Percentiles rank a stretch among this genome's conserved stretches.
Conservation (phyloP, 83 land plant species). For the Thuja plicata region DNA sequence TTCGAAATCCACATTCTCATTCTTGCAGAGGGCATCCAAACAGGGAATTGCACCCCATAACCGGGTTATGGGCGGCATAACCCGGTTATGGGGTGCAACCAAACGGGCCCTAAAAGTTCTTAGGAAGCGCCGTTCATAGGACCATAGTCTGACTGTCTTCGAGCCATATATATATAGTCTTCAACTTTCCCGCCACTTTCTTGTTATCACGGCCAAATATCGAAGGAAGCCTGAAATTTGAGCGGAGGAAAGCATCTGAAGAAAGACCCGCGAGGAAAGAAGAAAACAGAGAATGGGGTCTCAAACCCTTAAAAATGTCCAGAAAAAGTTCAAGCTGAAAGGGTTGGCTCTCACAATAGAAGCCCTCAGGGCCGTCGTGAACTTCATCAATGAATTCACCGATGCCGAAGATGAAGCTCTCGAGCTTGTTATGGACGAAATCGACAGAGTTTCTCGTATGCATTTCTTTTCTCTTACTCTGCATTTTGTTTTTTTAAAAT, state of each 20-base stretch:
- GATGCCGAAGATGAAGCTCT: slow-evolving; percentile 76
- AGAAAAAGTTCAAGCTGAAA: slow-evolving; percentile 64
- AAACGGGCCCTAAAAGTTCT: too few relatives aligned
- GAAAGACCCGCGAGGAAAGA: background rate
- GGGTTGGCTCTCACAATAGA: slow-evolving; percentile 72
- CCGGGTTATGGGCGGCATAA: too few relatives aligned
- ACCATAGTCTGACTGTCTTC: too few relatives aligned
- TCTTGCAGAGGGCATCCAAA: too few relatives aligned
- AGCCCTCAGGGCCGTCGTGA: slow-evolving; percentile 55
- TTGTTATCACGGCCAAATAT: background rate
- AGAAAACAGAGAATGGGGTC: background rate
- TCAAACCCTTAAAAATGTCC: slow-evolving; percentile 46
- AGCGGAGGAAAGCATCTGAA: background rate
- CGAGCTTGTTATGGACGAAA: slow-evolving; percentile 72
- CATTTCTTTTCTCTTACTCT: background rate
- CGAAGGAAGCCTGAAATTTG: background rate
- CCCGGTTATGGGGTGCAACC: too few relatives aligned
- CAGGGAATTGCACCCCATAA: too few relatives aligned
- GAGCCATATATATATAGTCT: background rate
- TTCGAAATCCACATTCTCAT: too few relatives aligned
- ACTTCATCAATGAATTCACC: slow-evolving; percentile 49
- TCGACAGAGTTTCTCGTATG: slow-evolving; percentile 62
- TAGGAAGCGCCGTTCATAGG: too few relatives aligned
- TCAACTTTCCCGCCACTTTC: slow-evolving; percentile 8
- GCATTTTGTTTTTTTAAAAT: background rate